These are phyloP conservation scores for Coemansia sp. DNA, from an alignment of 192 early-diverging fungal species.

Conservation along the genomic window DNA sequence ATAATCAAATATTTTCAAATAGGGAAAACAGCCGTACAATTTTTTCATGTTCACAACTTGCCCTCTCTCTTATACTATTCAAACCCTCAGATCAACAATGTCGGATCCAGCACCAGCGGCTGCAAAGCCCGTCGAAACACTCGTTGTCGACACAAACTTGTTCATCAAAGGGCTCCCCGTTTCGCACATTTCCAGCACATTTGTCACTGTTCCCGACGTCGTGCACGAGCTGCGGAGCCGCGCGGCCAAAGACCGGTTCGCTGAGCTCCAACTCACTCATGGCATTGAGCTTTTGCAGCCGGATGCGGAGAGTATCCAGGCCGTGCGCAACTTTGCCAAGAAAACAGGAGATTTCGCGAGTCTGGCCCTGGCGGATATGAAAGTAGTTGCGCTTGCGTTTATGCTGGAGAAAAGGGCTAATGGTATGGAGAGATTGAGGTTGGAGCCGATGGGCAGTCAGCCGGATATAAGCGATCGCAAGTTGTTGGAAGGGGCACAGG, in stretches of 20 bases:
- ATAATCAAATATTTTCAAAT: too few relatives aligned
- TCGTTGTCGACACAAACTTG: conserved; percentile 75
- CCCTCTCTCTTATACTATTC: too few relatives aligned
- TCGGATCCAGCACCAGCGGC: conserved; percentile 8
- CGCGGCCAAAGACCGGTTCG: conserved; percentile 57
- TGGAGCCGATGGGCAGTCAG: conserved; percentile 55
- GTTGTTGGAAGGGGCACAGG: conserved; percentile 11
- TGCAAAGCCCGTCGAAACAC: conserved; percentile 34
- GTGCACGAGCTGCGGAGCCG: conserved; percentile 77
- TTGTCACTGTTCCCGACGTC: conserved; percentile 87
- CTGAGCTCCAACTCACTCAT: conserved; percentile 22
- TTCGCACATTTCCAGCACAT: conserved; percentile 62
- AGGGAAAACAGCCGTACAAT: too few relatives aligned
- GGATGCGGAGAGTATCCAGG: conserved; percentile 37
- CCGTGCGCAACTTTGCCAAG: conserved; percentile 80
- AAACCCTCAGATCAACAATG: neutral
- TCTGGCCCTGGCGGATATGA: conserved; percentile 80
- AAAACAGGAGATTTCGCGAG: conserved; percentile 87
- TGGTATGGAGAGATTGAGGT: conserved; percentile 66
- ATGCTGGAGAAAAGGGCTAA: conserved; percentile 80
- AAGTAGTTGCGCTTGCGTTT: conserved; percentile 83
- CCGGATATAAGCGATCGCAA: conserved; percentile 35
- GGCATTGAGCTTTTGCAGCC: conserved; percentile 29
- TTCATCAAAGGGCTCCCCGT: conserved; percentile 65
- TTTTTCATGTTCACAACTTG: too few relatives aligned